These are phyloP conservation scores for Arachnomyces sp. DNA, from an alignment of 2,329 filamentous ascomycete species.

Conservation along the genomic window DNA sequence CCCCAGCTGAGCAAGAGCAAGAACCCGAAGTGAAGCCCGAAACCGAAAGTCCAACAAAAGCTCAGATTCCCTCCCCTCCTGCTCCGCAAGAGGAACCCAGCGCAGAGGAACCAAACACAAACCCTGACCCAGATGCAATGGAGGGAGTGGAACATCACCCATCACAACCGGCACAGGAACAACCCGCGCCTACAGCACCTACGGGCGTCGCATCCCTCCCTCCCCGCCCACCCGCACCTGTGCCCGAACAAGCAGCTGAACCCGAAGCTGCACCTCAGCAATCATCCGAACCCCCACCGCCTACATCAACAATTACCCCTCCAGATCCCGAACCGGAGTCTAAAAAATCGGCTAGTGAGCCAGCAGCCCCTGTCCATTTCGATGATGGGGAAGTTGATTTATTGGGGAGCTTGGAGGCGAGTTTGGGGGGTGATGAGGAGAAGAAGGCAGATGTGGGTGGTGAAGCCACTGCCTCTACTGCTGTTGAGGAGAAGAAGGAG, in stretches of 20 bases:
- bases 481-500: not conserved
- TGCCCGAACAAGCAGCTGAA: no score
- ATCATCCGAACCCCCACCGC: slow-evolving; percentile 1
- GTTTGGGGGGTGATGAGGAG: slow-evolving; percentile 18
- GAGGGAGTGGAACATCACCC: no score
- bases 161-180: no score
- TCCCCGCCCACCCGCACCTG: not conserved
- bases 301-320: slow-evolving; percentile 12
- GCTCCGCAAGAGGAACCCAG: no score
- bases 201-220: no score
- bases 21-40: not conserved
- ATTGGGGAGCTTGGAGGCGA: slow-evolving; percentile 40
- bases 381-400: slow-evolving; percentile 37
- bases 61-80: slow-evolving; percentile 7
- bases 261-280: no score
- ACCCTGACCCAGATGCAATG: no score
- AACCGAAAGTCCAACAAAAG: slow-evolving; percentile 8
- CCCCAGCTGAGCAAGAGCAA: not conserved
- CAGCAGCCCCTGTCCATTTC: slow-evolving; percentile 7
- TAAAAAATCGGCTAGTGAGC: not conserved
- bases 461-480: not conserved
- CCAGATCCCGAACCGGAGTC: slow-evolving; percentile 3
- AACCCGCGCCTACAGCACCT: no score
- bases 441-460: not conserved
- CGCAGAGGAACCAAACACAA: no score